Evolutionary conservation across 805 yeast species (phyloP).

Genomic region (Priceomyces carsonii): DNA sequence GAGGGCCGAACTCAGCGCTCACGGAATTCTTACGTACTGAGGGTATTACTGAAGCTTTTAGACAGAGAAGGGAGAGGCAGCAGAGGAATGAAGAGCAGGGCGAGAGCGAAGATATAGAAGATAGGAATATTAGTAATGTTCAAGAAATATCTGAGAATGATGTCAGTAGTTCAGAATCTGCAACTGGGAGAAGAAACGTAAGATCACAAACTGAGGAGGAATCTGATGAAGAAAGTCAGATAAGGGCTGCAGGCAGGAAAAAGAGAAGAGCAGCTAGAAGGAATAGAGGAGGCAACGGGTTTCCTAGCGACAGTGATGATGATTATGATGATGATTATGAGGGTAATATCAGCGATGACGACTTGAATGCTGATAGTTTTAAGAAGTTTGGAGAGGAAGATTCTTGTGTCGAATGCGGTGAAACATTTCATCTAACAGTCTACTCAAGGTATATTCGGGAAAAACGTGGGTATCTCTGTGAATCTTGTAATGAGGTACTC

Average conservation of each 20-base stretch:
- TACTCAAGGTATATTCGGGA: conserved; percentile 56
- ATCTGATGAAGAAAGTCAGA: conserved; percentile 24
- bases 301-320: conserved; percentile 14
- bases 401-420: conserved; percentile 63
- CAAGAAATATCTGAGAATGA: neutral
- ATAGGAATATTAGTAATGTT: neutral
- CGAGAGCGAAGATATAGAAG: conserved; percentile 6
- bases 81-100: conserved; percentile 1
- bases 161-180: no score
- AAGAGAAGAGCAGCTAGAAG: conserved; percentile 40
- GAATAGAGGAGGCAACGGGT: conserved; percentile 20
- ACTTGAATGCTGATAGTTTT: conserved; percentile 16
- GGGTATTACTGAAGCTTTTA: conserved; percentile 83
- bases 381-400: conserved; percentile 54
- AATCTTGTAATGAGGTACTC: conserved; percentile 51
- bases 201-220: conserved; percentile 16
- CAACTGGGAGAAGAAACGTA: conserved; percentile 11
- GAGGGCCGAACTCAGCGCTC: conserved; percentile 82
- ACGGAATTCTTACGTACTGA: conserved; percentile 86
- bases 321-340: conserved; percentile 34
- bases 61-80: conserved; percentile 29
- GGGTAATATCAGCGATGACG: conserved; percentile 28
- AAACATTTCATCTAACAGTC: conserved; percentile 61
- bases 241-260: conserved; percentile 42
- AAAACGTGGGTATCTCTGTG: conserved; percentile 66